Conservation (phyloP, 306 rosid species). For the Glycine tomentella region DNA sequence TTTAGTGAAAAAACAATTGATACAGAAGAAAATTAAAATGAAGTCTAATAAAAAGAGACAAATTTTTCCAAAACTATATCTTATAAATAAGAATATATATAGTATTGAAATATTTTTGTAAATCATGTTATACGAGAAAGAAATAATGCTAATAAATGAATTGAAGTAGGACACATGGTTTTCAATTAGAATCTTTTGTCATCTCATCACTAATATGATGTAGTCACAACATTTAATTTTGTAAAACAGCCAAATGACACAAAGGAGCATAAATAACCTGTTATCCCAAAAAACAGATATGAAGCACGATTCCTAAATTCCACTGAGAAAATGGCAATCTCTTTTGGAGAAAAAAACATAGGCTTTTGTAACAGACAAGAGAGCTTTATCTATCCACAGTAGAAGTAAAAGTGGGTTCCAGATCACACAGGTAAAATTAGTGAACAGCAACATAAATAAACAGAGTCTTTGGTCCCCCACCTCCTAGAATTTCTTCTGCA, state of each 20-base stretch:
- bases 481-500: conserved; percentile 48
- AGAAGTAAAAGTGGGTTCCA: conserved; percentile 51
- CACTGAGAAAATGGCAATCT: conserved; percentile 43
- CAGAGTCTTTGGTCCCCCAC: conserved; percentile 47
- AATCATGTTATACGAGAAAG: background rate
- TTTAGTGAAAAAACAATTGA: too few relatives aligned
- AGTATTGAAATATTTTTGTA: background rate
- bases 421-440: conserved; percentile 47
- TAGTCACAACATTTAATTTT: background rate
- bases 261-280: conserved; percentile 7
- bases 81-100: too few relatives aligned
- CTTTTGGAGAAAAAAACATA: conserved; percentile 42
- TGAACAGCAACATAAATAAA: conserved; percentile 41
- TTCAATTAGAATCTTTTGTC: background rate
- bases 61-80: too few relatives aligned
- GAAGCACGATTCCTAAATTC: conserved; percentile 51
- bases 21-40: too few relatives aligned
- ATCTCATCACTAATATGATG: background rate
- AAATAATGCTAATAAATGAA: background rate
- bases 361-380: conserved; percentile 37
- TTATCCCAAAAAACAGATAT: conserved; percentile 35
- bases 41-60: too few relatives aligned
- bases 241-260: conserved; percentile 37
- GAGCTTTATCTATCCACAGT: conserved; percentile 49
- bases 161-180: background rate